These are phyloP conservation scores for Cyberlindnera saturnus DNA, from an alignment of 805 yeast genomes.

Conservation along the genomic window DNA sequence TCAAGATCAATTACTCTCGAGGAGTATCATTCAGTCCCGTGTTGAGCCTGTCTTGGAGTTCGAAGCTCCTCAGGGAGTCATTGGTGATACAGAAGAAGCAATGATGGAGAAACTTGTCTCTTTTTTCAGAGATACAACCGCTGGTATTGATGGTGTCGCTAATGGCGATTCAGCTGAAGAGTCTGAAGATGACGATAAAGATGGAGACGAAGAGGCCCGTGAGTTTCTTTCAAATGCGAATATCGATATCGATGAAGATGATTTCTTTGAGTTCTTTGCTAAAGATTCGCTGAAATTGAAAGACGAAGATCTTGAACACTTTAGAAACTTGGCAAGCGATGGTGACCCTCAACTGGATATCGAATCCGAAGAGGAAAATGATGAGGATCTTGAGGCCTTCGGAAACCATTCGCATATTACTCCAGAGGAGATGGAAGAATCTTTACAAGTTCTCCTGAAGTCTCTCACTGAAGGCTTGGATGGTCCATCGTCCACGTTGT, in stretches of 20 bases:
- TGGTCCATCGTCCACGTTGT: slow-evolving; percentile 33
- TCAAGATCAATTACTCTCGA: slow-evolving; percentile 25
- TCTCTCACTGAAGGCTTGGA: slow-evolving; percentile 25
- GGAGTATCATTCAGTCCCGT: slow-evolving; percentile 8
- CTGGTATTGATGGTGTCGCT: slow-evolving; percentile 20
- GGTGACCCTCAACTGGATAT: slow-evolving; percentile 11
- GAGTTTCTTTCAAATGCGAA: slow-evolving; percentile 28
- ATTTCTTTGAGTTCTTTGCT: slow-evolving; percentile 59
- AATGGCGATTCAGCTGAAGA: slow-evolving; percentile 5
- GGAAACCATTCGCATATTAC: neutral
- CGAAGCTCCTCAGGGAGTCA: slow-evolving; percentile 1
- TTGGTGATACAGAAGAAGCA: slow-evolving; percentile 17
- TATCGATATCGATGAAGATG: slow-evolving; percentile 56
- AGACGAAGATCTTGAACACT: slow-evolving; percentile 38
- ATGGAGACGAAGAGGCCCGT: slow-evolving; percentile 22
- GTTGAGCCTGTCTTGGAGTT: slow-evolving; percentile 13
- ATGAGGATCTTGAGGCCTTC: slow-evolving; percentile 6
- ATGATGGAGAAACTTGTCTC: slow-evolving; percentile 20
- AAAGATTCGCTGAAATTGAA: slow-evolving; percentile 46
- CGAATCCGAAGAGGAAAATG: slow-evolving; percentile 12
- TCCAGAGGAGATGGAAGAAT: slow-evolving; percentile 2
- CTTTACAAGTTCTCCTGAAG: slow-evolving; percentile 23
- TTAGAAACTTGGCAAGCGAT: slow-evolving; percentile 18
- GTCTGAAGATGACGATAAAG: slow-evolving; percentile 11
- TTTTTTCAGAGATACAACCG: slow-evolving; percentile 21